Evolutionary conservation across 306 rosid genomes (phyloP).

Genomic region (apple (Malus domestica)): DNA sequence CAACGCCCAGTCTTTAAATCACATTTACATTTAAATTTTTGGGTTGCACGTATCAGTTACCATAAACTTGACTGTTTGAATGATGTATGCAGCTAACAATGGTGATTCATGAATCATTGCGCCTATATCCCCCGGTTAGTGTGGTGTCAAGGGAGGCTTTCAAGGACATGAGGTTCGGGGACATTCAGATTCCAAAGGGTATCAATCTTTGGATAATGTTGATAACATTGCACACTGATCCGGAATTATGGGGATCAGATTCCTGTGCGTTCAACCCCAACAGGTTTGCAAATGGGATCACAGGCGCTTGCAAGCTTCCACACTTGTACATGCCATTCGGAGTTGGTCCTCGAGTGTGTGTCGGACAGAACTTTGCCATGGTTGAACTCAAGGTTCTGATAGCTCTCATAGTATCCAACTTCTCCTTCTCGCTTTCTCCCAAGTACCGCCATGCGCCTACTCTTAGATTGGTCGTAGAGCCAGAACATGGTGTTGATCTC

Average conservation of each 20-base stretch:
- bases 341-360: constrained; percentile 14
- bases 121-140: constrained; percentile 9
- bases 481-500: constrained; percentile 34
- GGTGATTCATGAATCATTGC: constrained; percentile 26
- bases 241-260: constrained; percentile 23
- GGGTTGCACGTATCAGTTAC: neutral
- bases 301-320: constrained; percentile 25
- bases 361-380: constrained; percentile 14
- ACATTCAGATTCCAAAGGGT: constrained; percentile 13
- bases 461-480: constrained; percentile 22
- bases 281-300: constrained; percentile 10
- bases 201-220: constrained; percentile 12
- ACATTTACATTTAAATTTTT: too few relatives aligned
- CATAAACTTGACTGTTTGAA: neutral
- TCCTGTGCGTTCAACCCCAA: constrained; percentile 15
- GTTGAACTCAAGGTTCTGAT: constrained; percentile 12
- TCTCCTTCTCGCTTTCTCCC: constrained; percentile 33
- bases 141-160: constrained; percentile 19
- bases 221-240: constrained; percentile 3
- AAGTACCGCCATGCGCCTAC: constrained; percentile 24
- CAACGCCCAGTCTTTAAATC: too few relatives aligned
- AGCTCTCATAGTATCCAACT: constrained; percentile 33
- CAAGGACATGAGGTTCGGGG: constrained; percentile 14
- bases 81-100: constrained; percentile 10
- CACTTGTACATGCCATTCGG: constrained; percentile 23